phyloP scores from a whole-genome alignment of 192 early-diverging fungal genomes.

The Gonapodya prolifera region DNA sequence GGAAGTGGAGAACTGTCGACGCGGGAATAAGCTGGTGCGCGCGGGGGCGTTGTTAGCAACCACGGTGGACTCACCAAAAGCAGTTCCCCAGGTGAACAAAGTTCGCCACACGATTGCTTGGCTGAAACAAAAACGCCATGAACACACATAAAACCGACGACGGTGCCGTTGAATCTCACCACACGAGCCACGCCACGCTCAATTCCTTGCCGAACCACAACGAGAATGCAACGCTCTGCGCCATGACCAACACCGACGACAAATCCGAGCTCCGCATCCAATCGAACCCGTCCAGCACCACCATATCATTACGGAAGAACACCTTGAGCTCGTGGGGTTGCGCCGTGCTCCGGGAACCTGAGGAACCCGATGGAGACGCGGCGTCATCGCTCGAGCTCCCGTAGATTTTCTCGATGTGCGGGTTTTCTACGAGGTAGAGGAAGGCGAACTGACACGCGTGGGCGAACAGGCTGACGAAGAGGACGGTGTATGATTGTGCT shows the following conservation, averaged over 20 bases:
- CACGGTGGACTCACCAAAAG: too few species aligned
- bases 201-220: too few species aligned
- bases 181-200: too few species aligned
- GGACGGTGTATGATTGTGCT: constrained; percentile 77
- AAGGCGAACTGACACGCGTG: constrained; percentile 84
- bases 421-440: constrained; percentile 82
- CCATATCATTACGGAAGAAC: constrained; percentile 74
- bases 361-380: constrained; percentile 9
- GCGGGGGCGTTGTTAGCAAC: too few species aligned
- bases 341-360: neutral
- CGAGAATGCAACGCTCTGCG: constrained; percentile 61
- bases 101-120: constrained; percentile 82
- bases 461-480: constrained; percentile 77
- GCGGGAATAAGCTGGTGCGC: too few species aligned
- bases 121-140: constrained; percentile 36
- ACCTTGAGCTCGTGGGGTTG: constrained; percentile 17
- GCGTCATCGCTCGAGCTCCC: constrained; percentile 8
- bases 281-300: constrained; percentile 86
- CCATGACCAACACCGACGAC: constrained; percentile 57
- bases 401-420: constrained; percentile 66
- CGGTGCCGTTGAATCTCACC: too few species aligned
- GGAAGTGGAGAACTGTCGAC: constrained; percentile 62
- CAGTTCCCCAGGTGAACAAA: constrained; percentile 67
- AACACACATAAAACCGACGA: too few species aligned
- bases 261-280: constrained; percentile 73